A percentile compares a stretch with the other conserved stretches of the same genome.
Conservation (phyloP, 345 rosid genomes). For the Bruguiera gymnorhiza region DNA sequence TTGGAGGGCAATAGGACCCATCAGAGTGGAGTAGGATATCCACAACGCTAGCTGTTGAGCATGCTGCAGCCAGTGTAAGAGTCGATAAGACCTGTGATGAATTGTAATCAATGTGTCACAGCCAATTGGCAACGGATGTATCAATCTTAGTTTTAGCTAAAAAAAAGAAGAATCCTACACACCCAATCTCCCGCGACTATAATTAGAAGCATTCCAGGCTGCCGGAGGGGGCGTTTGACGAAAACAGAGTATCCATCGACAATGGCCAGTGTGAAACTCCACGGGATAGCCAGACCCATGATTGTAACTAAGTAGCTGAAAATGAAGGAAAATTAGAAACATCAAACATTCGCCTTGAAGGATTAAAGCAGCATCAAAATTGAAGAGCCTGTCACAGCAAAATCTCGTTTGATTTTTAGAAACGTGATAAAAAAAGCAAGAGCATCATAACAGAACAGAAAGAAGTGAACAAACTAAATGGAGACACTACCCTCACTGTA, state of each 20-base stretch:
- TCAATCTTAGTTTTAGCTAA: not conserved
- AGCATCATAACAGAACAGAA: too few species aligned
- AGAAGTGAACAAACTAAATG: too few species aligned
- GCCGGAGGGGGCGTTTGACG: constrained; percentile 57
- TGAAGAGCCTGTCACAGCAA: too few species aligned
- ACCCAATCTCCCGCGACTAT: constrained; percentile 88
- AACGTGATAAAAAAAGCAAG: too few species aligned
- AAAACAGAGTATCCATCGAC: constrained; percentile 74
- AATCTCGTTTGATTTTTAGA: too few species aligned
- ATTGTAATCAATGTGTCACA: not conserved
- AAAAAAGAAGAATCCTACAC: not conserved
- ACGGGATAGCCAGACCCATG: constrained; percentile 88
- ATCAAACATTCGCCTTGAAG: not conserved
- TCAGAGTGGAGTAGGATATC: constrained; percentile 52
- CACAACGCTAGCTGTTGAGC: constrained; percentile 75
- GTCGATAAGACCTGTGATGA: constrained; percentile 57
- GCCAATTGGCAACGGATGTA: not conserved
- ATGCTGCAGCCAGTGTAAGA: constrained; percentile 73
- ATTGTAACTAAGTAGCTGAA: constrained; percentile 77
- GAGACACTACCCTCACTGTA: too few species aligned
- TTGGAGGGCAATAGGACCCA: constrained; percentile 41
- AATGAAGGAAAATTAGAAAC: not conserved
- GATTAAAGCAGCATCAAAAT: not conserved
- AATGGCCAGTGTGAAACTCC: constrained; percentile 77
- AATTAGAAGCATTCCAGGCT: constrained; percentile 51